These are phyloP conservation scores for Monilinia vaccinii-corymbosi DNA, from an alignment of 2,329 filamentous ascomycete genomes.

Conservation along the genomic window DNA sequence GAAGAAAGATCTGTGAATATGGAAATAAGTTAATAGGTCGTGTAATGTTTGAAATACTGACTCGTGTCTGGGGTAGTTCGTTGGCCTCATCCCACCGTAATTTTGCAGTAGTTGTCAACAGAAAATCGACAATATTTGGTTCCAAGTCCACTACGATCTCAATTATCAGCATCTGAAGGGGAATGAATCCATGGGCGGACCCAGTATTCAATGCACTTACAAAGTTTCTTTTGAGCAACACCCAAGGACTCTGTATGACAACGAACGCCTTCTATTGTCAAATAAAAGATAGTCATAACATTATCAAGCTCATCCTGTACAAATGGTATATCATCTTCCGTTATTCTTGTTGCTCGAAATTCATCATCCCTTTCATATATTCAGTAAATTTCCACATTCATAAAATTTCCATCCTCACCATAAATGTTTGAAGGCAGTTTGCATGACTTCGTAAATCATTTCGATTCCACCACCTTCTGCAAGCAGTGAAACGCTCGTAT, in stretches of 20 bases:
- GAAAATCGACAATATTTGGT: conserved; percentile 61
- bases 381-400: background rate
- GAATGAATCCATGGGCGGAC: background rate
- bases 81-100: conserved; percentile 65
- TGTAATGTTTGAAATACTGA: conserved; percentile 32
- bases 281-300: conserved; percentile 54
- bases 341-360: conserved; percentile 28
- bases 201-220: conserved; percentile 32
- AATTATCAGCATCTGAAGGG: conserved; percentile 18
- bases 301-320: conserved; percentile 51
- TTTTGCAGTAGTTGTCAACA: conserved; percentile 60
- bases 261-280: conserved; percentile 47
- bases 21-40: conserved; percentile 18
- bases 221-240: conserved; percentile 33
- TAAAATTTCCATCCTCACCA: conserved; percentile 26
- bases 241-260: conserved; percentile 42
- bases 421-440: conserved; percentile 24
- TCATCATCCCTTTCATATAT: conserved; percentile 25
- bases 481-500: conserved; percentile 42
- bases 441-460: conserved; percentile 25
- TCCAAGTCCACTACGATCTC: conserved; percentile 40
- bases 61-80: conserved; percentile 53
- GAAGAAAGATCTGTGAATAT: conserved; percentile 53
- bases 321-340: conserved; percentile 29
- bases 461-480: conserved; percentile 36